Percentiles rank a stretch among this genome's conserved stretches.
These are phyloP conservation scores for Dactylellina haptotyla DNA, from an alignment of 2,329 filamentous ascomycete species.

Conservation along the genomic window DNA sequence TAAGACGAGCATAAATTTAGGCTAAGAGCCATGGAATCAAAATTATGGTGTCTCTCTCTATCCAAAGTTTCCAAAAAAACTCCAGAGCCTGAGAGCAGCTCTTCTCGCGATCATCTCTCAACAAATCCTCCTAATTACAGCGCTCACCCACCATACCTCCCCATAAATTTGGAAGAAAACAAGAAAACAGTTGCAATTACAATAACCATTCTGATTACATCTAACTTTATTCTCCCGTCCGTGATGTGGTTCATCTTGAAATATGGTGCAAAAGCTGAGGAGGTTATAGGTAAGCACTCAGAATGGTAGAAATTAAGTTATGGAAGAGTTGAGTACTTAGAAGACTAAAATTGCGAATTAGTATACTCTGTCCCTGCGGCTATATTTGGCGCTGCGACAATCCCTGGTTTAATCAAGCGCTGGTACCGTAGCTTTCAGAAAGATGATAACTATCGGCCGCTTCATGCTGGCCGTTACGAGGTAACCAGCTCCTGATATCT, in stretches of 20 bases:
- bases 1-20: too few relatives aligned
- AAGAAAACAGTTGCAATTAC: not conserved
- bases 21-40: too few relatives aligned
- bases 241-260: not conserved
- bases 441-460: slow-evolving; percentile 66
- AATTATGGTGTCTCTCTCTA: too few relatives aligned
- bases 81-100: too few relatives aligned
- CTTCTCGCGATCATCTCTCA: too few relatives aligned
- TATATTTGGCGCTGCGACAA: slow-evolving; percentile 69
- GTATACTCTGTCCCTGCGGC: slow-evolving; percentile 68
- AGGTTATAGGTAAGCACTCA: slow-evolving; percentile 3
- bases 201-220: not conserved
- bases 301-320: not conserved
- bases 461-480: slow-evolving; percentile 64
- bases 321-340: not conserved
- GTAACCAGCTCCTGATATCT: not conserved
- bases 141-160: not conserved
- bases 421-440: slow-evolving; percentile 66
- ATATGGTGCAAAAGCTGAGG: not conserved
- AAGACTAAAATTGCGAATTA: slow-evolving; percentile 55
- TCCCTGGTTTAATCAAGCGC: slow-evolving; percentile 67
- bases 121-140: too few relatives aligned
- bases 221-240: slow-evolving; percentile 2
- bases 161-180: slow-evolving; percentile 4
- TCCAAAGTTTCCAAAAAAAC: too few relatives aligned